Base-by-base conservation (phyloP, 257 asterid genomes). In the Solanum medicagineum region DNA sequence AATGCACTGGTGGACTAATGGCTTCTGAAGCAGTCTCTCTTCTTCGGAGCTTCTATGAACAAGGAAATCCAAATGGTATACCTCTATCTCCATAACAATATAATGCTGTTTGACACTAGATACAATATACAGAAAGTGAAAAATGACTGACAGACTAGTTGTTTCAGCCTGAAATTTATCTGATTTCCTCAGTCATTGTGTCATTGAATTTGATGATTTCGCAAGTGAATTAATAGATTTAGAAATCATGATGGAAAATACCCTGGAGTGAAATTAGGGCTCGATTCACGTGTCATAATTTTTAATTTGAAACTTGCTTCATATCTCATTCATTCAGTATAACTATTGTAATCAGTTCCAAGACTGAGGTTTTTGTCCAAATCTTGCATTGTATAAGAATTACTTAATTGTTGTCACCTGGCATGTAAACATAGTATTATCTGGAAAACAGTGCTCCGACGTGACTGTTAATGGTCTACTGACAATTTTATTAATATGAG, bases 1-100 rank as follows among this genome's bases (percentile, higher is more conserved):
- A 88, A 89, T 95, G 98, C 90, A 90, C 91, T 14, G 97, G 98
- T 86, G 98, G 99, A 87, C 84, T 94, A 71, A 90, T 95, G 97
- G 97, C 97, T 53, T 85, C 92, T 22, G 96, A 94, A 88, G 98
- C 99, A 55, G 86, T 96, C 55, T 81, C 90, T 86, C 93, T 96
- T 85, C 81, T 95, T 9, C 89, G 94, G 85, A 91, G 89, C 89
- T 96, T 96, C 93, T 96, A 96, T 81, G 99, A 95, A 88, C 99
- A 94, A 89, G 98, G 98, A 85, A 95, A 96, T 91, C 99, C 98
- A 84, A 96, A 95, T 84, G 83, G 83, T 77, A 77, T 24, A 10
- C n/a, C 45, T 24, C 83, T 51, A 15, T 95, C 92, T 90, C 89
- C 82, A 88, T 83, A 71, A 54, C 80, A 59, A 81, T 22, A 44